Evolutionary conservation across 306 rosid genomes (phyloP).

Genomic region (Alnus glutinosa): DNA sequence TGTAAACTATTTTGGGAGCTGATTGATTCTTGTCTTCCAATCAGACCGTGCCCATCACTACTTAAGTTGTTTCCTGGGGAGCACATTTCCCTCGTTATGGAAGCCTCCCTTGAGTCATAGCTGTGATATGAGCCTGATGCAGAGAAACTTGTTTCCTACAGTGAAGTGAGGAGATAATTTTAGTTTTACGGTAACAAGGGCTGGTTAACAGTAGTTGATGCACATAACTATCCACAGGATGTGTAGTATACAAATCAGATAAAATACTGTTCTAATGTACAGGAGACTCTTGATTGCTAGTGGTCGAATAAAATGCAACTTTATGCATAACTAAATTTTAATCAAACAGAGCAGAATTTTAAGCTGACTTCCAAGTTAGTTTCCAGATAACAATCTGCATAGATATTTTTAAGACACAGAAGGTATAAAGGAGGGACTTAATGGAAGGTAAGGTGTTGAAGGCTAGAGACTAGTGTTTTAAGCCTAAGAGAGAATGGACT

Average conservation of each 20-base stretch:
- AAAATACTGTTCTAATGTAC: not conserved
- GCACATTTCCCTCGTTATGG: slow-evolving; percentile 28
- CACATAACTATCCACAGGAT: not conserved
- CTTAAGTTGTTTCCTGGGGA: slow-evolving; percentile 30
- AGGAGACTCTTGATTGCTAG: slow-evolving; percentile 6
- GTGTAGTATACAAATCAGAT: not conserved
- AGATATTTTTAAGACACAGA: not conserved
- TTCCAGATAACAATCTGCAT: not conserved
- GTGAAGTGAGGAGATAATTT: slow-evolving; percentile 10
- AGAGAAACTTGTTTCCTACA: slow-evolving; percentile 53
- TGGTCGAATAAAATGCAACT: not conserved
- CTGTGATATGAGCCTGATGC: slow-evolving; percentile 46
- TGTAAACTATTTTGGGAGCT: slow-evolving; percentile 32
- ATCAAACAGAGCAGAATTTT: not conserved
- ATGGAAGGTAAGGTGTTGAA: not conserved
- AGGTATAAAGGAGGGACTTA: not conserved
- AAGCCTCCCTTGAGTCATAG: slow-evolving; percentile 41
- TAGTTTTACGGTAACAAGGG: slow-evolving; percentile 10
- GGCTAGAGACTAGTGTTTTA: not conserved
- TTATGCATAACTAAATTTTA: not conserved
- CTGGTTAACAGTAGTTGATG: not conserved
- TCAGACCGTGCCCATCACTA: slow-evolving; percentile 26
- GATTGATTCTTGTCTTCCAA: slow-evolving; percentile 43
- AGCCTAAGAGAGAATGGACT: not conserved
- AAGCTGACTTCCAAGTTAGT: not conserved